Evolutionary conservation across 805 yeast species (phyloP), one percentile per base, ranked within the genome.

Genomic region (Scheffersomyces amazonensis): DNA sequence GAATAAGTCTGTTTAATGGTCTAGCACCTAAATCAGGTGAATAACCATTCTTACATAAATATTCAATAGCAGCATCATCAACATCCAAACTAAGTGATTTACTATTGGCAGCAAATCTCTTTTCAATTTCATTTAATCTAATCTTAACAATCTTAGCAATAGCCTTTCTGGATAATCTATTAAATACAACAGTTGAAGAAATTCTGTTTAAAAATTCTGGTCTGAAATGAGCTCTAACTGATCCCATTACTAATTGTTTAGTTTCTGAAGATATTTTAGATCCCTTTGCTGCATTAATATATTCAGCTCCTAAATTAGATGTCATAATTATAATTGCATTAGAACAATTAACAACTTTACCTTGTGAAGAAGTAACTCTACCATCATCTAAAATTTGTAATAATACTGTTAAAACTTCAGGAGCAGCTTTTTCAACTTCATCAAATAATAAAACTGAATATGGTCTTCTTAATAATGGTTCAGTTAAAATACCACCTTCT

Each of bases 361-460:
- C 99, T 56, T 86, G 88, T 37, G 96, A 87, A 13, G 96, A 85
- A 12, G 97, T 88, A 45, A 93, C 81, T 64, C 96, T 81, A 58
- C 99, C 99, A 64, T 93, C 99, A 56, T 93, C 99, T 44, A 93
- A 71, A 68, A 93, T 79, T 64, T 93, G 99, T 50, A 93, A 73
- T 54, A 93, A 72, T 16, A 93, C 84, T 7, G 96, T 93, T 57
- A 91, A 72, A 2, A 93, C 99, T 60, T 91, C 98, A 1, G 99
- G 99, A 5, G 96, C 96, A 13, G 99, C 99, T 66, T 93, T 93
- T 60, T 93, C 99, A 40, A 93, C 96, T 69, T 93, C 99, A 66
- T 93, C 99, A 56, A 93, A 93, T 44, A 93, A 73, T 29, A 93
- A 75, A n/a, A 93, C 99, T 5, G 97, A 87, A 67, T 93, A 93